phyloP scores from a whole-genome alignment of 345 rosid species.

The Psidium friedrichsthalianum region DNA sequence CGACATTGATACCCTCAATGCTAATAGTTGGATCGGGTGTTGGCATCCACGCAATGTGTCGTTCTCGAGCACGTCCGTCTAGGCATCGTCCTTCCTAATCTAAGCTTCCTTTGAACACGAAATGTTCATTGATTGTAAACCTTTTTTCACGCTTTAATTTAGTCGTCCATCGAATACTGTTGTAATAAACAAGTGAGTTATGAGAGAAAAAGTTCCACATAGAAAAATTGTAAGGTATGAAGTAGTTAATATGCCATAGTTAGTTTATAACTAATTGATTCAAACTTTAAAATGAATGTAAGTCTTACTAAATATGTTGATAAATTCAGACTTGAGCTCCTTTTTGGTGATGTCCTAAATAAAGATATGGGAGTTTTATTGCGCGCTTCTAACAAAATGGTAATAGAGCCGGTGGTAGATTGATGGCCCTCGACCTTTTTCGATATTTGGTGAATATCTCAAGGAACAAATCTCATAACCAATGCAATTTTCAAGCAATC shows the following conservation, averaged over 20 bases:
- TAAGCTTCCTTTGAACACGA: not conserved
- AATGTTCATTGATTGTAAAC: not conserved
- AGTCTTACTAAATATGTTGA: not conserved
- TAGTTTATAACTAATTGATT: not conserved
- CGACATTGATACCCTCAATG: not conserved
- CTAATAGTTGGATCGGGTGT: not conserved
- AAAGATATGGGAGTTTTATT: fast-evolving
- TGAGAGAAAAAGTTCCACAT: no score
- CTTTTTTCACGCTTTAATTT: not conserved
- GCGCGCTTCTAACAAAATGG: not conserved
- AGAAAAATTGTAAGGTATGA: no score
- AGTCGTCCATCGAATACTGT: not conserved
- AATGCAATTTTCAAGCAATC: not conserved
- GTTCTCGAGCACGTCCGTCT: not conserved
- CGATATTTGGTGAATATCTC: not conserved
- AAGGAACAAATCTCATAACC: not conserved
- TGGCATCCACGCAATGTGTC: not conserved
- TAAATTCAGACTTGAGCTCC: fast-evolving
- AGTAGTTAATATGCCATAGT: not conserved
- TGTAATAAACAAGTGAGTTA: no score
- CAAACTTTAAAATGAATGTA: not conserved
- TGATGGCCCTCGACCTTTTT: not conserved
- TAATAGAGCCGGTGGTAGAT: not conserved
- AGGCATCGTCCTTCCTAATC: not conserved
- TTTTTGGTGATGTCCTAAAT: not conserved